phyloP scores from a whole-genome alignment of 192 early-diverging fungal genomes.

The Entomortierella beljakovae region DNA sequence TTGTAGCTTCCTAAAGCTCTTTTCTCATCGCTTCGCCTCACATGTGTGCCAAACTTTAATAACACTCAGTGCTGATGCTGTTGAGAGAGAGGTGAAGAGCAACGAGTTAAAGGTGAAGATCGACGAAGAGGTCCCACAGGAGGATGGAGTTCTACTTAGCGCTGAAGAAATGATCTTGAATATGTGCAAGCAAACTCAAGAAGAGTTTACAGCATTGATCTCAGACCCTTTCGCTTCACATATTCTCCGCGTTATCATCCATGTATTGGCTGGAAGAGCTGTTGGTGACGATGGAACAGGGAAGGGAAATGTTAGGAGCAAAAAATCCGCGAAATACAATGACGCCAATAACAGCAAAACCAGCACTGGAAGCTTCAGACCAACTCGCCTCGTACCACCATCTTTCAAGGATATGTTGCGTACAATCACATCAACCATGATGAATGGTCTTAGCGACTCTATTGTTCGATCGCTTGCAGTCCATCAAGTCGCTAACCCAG shows the following conservation, averaged over 20 bases:
- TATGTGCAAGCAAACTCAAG: conserved; percentile 65
- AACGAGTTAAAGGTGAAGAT: conserved; percentile 45
- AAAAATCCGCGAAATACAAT: conserved; percentile 76
- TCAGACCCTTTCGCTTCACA: conserved; percentile 82
- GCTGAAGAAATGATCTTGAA: conserved; percentile 73
- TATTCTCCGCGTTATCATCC: conserved; percentile 76
- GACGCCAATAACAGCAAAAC: conserved; percentile 64
- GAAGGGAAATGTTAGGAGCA: conserved; percentile 72
- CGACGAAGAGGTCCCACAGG: conserved; percentile 28
- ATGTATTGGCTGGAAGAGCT: conserved; percentile 73
- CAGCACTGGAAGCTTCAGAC: conserved; percentile 29
- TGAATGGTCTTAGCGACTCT: conserved; percentile 60
- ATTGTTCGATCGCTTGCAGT: conserved; percentile 69
- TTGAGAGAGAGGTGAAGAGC: conserved; percentile 78
- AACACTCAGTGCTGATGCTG: conserved; percentile 73
- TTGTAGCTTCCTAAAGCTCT: conserved; percentile 67
- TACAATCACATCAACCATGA: conserved; percentile 61
- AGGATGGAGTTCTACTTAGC: conserved; percentile 69
- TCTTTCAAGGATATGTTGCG: conserved; percentile 71
- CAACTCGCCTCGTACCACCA: conserved; percentile 67
- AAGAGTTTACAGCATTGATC: conserved; percentile 69
- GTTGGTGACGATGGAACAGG: conserved; percentile 62
- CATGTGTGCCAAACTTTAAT: conserved; percentile 90
- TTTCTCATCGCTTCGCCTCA: conserved; percentile 87
- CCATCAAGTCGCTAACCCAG: conserved; percentile 82